Conservation (phyloP, 495 filamentous ascomycete genomes). For the Penicillium manginii region DNA sequence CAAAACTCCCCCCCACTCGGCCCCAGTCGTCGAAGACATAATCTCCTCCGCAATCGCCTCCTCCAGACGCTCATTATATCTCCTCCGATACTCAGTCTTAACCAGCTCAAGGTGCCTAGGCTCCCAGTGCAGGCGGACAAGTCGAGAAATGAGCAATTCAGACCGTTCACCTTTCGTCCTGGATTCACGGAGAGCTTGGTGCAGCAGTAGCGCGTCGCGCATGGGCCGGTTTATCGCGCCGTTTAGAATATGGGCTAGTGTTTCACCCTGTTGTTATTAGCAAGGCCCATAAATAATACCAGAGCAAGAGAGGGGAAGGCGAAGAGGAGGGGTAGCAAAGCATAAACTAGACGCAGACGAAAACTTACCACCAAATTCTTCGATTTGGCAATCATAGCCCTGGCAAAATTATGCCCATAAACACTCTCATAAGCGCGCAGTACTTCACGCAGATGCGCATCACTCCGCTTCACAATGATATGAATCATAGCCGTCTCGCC, state of each 20-base stretch:
- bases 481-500: conserved; percentile 91
- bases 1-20: conserved; percentile 62
- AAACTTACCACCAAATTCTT: conserved; percentile 82
- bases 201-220: conserved; percentile 90
- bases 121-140: conserved; percentile 87
- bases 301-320: not conserved
- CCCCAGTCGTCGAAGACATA: conserved; percentile 38
- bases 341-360: conserved; percentile 1
- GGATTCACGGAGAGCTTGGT: conserved; percentile 78
- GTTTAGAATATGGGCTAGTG: conserved; percentile 94
- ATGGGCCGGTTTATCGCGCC: conserved; percentile 94
- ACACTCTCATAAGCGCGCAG: conserved; percentile 70
- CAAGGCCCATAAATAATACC: no score
- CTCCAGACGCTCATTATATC: conserved; percentile 72
- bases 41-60: conserved; percentile 59
- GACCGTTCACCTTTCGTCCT: conserved; percentile 68
- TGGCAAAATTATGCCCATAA: conserved; percentile 78
- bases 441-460: conserved; percentile 81
- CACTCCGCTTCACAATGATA: conserved; percentile 78
- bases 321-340: conserved; percentile 4
- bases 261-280: conserved; percentile 72
- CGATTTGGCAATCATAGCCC: conserved; percentile 85
- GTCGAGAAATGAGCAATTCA: conserved; percentile 80
- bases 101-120: conserved; percentile 71
- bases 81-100: conserved; percentile 69